phyloP scores from a whole-genome alignment of 345 rosid genomes.

The Iberis pinnata region DNA sequence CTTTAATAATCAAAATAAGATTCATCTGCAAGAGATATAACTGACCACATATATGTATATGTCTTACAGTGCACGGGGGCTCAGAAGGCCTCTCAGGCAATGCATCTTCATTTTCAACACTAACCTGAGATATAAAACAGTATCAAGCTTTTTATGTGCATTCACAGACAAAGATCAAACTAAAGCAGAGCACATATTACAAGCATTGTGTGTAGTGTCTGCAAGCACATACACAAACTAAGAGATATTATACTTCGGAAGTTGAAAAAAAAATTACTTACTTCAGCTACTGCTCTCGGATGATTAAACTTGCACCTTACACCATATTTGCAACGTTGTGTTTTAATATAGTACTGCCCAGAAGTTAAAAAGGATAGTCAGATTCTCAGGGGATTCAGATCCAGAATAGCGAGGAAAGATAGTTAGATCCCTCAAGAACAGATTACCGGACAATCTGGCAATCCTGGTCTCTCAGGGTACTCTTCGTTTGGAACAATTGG shows the following conservation, averaged over 20 bases:
- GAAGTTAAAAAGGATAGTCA: slow-evolving; percentile 18
- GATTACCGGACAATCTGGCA: slow-evolving; percentile 94
- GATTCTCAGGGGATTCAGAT: slow-evolving; percentile 16
- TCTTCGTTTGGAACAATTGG: slow-evolving; percentile 45
- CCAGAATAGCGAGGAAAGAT: slow-evolving; percentile 8
- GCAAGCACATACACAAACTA: slow-evolving; percentile 4
- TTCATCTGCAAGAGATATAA: slow-evolving; percentile 1
- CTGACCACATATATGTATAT: slow-evolving; percentile 1
- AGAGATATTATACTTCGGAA: neutral
- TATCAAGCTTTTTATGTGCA: slow-evolving; percentile 19
- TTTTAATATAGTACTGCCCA: slow-evolving; percentile 74
- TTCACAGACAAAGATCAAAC: slow-evolving; percentile 1
- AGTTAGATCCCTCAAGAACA: neutral
- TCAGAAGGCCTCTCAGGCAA: slow-evolving; percentile 86
- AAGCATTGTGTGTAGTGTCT: neutral
- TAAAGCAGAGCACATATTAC: slow-evolving; percentile 9
- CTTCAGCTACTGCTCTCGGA: slow-evolving; percentile 51
- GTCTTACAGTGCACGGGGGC: slow-evolving; percentile 76
- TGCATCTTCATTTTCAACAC: slow-evolving; percentile 36
- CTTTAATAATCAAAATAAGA: slow-evolving; percentile 17
- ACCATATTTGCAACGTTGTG: slow-evolving; percentile 91
- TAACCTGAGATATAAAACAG: slow-evolving; percentile 42
- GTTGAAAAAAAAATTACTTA: slow-evolving; percentile 28
- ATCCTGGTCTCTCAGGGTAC: slow-evolving; percentile 81
- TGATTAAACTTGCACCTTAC: slow-evolving; percentile 90